Percentiles rank a stretch among this genome's conserved stretches.
Conservation (phyloP, 495 filamentous ascomycete species). For the Platismatia glauca region DNA sequence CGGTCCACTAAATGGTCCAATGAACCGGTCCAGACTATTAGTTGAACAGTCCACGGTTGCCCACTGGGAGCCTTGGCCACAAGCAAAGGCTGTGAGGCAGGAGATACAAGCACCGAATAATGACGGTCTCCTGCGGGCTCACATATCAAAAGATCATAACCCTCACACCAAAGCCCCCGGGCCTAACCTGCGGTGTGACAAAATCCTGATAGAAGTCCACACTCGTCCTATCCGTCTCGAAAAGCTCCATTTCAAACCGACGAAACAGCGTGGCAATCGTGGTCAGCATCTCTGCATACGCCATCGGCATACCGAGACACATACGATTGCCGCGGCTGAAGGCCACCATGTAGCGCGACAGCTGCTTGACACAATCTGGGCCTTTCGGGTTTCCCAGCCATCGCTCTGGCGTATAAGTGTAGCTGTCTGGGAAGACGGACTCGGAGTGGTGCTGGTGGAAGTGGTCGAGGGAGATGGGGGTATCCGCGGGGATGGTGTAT, state of each 20-base stretch:
- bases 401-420: constrained; percentile 35
- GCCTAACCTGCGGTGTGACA: constrained; percentile 5
- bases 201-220: constrained; percentile 21
- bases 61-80: no score
- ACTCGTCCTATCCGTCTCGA: constrained; percentile 32
- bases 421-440: constrained; percentile 12
- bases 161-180: constrained; percentile 14
- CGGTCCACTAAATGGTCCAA: no score
- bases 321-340: constrained; percentile 38
- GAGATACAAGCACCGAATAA: no score
- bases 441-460: constrained; percentile 7
- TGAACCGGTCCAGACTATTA: no score
- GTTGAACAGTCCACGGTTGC: no score
- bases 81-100: no score
- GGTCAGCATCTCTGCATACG: constrained; percentile 36
- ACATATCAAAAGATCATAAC: constrained; percentile 6
- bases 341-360: constrained; percentile 33
- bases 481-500: constrained; percentile 31
- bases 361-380: constrained; percentile 13
- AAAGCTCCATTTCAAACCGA: constrained; percentile 29
- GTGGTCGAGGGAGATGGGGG: constrained; percentile 28
- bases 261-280: constrained; percentile 33
- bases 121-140: no score
- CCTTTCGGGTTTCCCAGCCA: constrained; percentile 32
- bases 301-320: constrained; percentile 41